phyloP scores from a whole-genome alignment of 176 grass and related monocot genomes.

The Musa itinerans region DNA sequence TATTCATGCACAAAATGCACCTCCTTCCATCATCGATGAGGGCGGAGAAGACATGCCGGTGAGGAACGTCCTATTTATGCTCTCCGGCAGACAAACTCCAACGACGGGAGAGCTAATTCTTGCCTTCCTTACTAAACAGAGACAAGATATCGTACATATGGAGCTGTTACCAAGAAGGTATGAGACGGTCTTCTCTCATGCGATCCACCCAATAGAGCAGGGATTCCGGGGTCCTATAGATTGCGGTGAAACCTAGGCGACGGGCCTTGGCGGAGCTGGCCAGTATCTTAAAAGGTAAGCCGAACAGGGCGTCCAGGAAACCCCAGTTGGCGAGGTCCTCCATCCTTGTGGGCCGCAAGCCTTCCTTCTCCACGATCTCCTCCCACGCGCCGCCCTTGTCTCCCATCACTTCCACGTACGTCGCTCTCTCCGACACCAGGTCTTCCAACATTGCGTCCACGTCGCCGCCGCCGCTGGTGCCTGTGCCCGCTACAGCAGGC shows the following conservation, averaged over 20 bases:
- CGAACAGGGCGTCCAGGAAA: slow-evolving; percentile 26
- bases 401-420: slow-evolving; percentile 17
- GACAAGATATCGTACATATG: no score
- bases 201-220: slow-evolving; percentile 28
- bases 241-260: slow-evolving; percentile 17
- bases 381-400: slow-evolving; percentile 25
- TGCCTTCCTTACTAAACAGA: no score
- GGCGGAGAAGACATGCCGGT: no score
- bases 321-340: slow-evolving; percentile 27
- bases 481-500: no score
- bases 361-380: slow-evolving; percentile 23
- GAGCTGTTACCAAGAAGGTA: neutral
- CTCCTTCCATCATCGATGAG: no score
- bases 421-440: slow-evolving; percentile 10
- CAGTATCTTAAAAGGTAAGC: slow-evolving; percentile 17
- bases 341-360: slow-evolving; percentile 11
- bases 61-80: no score
- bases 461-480: neutral
- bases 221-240: neutral
- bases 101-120: no score
- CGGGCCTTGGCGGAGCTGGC: slow-evolving; percentile 20
- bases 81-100: no score
- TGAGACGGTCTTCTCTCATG: slow-evolving; percentile 24
- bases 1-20: no score
- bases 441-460: neutral